phyloP scores from a whole-genome alignment of 23 red algal genomes.

The Gracilariopsis chorda region DNA sequence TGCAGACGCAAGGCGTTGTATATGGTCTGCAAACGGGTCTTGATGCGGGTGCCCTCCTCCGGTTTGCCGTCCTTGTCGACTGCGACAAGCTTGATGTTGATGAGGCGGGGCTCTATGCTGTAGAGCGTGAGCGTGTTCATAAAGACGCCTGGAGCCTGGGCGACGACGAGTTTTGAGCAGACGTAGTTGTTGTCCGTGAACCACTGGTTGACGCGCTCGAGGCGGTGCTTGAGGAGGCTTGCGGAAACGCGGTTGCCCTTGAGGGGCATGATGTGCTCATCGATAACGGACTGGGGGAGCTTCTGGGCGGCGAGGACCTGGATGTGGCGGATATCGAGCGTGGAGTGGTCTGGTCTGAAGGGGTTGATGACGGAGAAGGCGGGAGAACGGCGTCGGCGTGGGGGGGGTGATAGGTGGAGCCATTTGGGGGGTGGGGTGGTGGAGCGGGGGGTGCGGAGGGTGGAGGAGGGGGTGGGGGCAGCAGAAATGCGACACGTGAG shows the following conservation, averaged over 20 bases:
- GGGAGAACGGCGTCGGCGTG: not conserved
- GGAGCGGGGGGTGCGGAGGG: not conserved
- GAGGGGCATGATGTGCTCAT: slow-evolving; percentile 27
- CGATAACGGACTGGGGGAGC: slow-evolving; percentile 24
- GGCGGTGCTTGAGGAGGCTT: slow-evolving; percentile 14
- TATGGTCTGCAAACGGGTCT: slow-evolving; percentile 25
- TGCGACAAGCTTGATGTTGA: slow-evolving; percentile 1
- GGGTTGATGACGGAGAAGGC: slow-evolving; percentile 27
- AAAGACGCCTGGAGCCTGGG: not conserved
- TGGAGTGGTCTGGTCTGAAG: not conserved
- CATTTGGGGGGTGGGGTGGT: not conserved
- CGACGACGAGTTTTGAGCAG: slow-evolving; percentile 25
- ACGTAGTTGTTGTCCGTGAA: slow-evolving; percentile 39
- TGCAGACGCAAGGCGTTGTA: slow-evolving; percentile 45
- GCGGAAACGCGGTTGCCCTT: not conserved
- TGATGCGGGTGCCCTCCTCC: not conserved
- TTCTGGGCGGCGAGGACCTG: slow-evolving; percentile 12
- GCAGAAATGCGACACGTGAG: not conserved
- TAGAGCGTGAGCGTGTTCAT: slow-evolving; percentile 31
- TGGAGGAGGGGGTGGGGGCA: not conserved
- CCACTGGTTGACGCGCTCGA: slow-evolving; percentile 31
- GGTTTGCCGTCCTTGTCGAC: slow-evolving; percentile 56
- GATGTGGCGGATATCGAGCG: not conserved
- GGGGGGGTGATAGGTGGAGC: not conserved
- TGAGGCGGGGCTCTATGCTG: slow-evolving; percentile 32